Conservation (phyloP, 345 rosid genomes). For the Eucalyptus rudis region DNA sequence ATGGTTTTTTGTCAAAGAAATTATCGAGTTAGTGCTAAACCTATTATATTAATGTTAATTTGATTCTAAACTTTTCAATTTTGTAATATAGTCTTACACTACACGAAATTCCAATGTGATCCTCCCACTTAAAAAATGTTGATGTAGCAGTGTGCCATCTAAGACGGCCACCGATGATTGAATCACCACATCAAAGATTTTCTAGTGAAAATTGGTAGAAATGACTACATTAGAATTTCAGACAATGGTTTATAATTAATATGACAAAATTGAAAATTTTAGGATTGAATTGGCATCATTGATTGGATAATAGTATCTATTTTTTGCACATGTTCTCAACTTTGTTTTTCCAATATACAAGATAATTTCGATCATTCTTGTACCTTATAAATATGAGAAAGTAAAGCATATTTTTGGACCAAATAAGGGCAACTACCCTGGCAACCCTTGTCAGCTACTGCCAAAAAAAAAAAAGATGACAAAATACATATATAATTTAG, state of each 20-base stretch:
- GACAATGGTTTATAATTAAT: fast-evolving
- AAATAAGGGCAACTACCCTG: fast-evolving
- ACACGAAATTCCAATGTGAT: fast-evolving
- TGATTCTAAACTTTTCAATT: fast-evolving
- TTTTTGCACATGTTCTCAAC: fast-evolving
- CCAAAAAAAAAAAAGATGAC: fast-evolving
- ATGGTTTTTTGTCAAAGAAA: not conserved
- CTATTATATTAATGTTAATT: not conserved
- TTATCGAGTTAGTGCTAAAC: fast-evolving
- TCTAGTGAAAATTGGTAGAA: fast-evolving
- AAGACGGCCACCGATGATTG: fast-evolving
- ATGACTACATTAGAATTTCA: fast-evolving
- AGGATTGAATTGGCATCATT: fast-evolving
- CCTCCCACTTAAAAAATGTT: fast-evolving
- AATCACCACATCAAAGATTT: fast-evolving
- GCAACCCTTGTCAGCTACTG: fast-evolving
- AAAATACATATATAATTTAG: too few relatives aligned
- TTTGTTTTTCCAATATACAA: not conserved
- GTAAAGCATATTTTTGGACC: fast-evolving
- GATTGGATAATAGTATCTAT: not conserved
- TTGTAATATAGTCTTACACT: not conserved
- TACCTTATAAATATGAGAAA: not conserved
- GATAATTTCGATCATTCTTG: not conserved
- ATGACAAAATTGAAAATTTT: fast-evolving
- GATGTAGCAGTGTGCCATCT: fast-evolving